phyloP scores from a whole-genome alignment of 2,329 filamentous ascomycete genomes.

The Xylaria sp. region DNA sequence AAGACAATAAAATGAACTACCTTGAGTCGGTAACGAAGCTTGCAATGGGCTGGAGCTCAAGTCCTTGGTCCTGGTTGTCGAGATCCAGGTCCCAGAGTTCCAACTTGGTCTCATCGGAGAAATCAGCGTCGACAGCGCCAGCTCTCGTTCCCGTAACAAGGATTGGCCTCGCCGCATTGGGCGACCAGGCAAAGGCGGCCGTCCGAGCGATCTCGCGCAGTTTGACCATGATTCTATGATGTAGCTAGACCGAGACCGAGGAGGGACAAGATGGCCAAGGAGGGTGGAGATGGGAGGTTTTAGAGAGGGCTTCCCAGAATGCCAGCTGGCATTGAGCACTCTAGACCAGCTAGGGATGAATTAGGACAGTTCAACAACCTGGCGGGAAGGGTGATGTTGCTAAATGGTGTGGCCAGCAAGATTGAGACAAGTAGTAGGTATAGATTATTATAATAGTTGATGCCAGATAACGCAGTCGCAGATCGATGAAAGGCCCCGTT shows the following conservation, averaged over 20 bases:
- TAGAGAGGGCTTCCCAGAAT: constrained; percentile 40
- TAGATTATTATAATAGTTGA: constrained; percentile 25
- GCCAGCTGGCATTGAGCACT: constrained; percentile 50
- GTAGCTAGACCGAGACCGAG: constrained; percentile 26
- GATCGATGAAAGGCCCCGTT: constrained; percentile 32
- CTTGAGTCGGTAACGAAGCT: constrained; percentile 90
- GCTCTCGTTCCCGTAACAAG: constrained; percentile 94
- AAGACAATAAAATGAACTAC: constrained; percentile 59
- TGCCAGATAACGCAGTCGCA: constrained; percentile 41
- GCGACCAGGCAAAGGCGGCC: constrained; percentile 96
- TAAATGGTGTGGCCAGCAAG: constrained; percentile 11
- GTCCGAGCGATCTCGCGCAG: constrained; percentile 96
- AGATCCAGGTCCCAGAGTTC: constrained; percentile 95
- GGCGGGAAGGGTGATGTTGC: constrained; percentile 30
- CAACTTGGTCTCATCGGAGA: constrained; percentile 95
- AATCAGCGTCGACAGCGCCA: constrained; percentile 95
- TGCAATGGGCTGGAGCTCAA: constrained; percentile 86
- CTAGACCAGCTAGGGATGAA: constrained; percentile 49
- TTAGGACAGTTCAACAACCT: constrained; percentile 26
- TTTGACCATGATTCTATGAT: constrained; percentile 78
- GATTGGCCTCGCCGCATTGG: constrained; percentile 79
- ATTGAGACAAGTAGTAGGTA: constrained; percentile 8
- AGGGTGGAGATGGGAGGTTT: constrained; percentile 24
- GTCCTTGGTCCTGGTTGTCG: constrained; percentile 76
- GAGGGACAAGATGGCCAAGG: constrained; percentile 44